phyloP scores from a whole-genome alignment of 805 yeast genomes.

The Kodamaea kakaduensis region DNA sequence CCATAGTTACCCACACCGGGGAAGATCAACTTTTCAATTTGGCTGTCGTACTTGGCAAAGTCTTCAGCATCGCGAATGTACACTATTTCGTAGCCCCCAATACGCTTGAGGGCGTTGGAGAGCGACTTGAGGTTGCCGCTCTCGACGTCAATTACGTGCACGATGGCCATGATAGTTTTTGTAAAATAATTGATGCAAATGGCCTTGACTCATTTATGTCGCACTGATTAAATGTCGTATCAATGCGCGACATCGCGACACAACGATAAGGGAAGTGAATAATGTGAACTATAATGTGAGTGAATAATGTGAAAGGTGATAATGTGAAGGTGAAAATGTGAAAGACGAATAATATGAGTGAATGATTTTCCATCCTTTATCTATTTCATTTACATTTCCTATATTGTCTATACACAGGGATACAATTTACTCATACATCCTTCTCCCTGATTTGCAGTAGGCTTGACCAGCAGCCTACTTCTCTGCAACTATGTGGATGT shows the following conservation, averaged over 20 bases:
- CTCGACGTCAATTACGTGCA: conserved; percentile 86
- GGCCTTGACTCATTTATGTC: conserved; percentile 2
- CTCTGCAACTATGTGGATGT: conserved; percentile 24
- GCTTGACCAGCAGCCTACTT: too few relatives aligned
- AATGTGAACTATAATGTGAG: too few relatives aligned
- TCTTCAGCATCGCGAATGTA: conserved; percentile 59
- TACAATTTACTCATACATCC: too few relatives aligned
- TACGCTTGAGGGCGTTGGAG: conserved; percentile 73
- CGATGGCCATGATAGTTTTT: conserved; percentile 12
- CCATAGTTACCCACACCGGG: conserved; percentile 99
- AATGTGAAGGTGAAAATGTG: too few relatives aligned
- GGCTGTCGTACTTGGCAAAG: conserved; percentile 35
- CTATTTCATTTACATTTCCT: too few relatives aligned
- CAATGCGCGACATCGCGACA: neutral
- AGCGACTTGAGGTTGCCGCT: conserved; percentile 92
- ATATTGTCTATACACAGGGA: too few relatives aligned
- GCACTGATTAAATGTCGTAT: neutral
- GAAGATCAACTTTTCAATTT: conserved; percentile 60
- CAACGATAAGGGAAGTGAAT: too few relatives aligned
- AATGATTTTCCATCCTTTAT: too few relatives aligned
- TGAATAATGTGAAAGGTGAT: too few relatives aligned
- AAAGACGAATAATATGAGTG: too few relatives aligned
- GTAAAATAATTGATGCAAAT: too few relatives aligned
- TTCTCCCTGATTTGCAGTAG: too few relatives aligned
- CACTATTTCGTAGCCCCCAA: conserved; percentile 63